A percentile compares a stretch with the other conserved stretches of the same genome.
Conservation (phyloP, 2,329 filamentous ascomycete species). For the Penicillium hesseltinei region DNA sequence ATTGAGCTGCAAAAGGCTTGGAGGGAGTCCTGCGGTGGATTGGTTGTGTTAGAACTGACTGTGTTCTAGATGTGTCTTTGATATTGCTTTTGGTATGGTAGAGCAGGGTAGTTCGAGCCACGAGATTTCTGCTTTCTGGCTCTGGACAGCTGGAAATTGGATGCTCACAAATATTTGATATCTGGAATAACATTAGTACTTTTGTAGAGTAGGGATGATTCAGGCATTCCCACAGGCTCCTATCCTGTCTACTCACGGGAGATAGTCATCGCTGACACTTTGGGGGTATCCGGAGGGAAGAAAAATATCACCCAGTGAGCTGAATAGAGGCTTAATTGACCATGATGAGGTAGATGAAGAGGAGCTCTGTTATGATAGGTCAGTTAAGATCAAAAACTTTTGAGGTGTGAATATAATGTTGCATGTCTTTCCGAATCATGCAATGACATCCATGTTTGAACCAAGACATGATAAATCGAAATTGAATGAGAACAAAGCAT, state of each 20-base stretch:
- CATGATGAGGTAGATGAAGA: slow-evolving; percentile 20
- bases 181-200: slow-evolving; percentile 39
- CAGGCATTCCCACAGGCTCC: not conserved
- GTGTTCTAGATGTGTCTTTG: not conserved
- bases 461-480: not conserved
- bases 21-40: slow-evolving; percentile 36
- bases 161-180: slow-evolving; percentile 65
- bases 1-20: slow-evolving; percentile 46
- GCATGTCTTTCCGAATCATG: not conserved
- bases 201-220: not conserved
- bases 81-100: not conserved
- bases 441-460: not conserved
- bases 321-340: slow-evolving; percentile 28
- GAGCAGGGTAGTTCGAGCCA: not conserved
- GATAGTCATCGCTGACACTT: slow-evolving; percentile 81
- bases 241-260: slow-evolving; percentile 52
- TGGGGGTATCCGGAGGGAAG: slow-evolving; percentile 85
- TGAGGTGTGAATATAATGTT: not conserved
- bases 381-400: not conserved
- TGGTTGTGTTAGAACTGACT: not conserved
- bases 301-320: slow-evolving; percentile 66
- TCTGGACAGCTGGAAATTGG: not conserved
- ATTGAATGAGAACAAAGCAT: not conserved
- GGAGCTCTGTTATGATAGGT: slow-evolving; percentile 14
- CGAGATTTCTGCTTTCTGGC: not conserved